These are phyloP conservation scores for Aspergillus amoenus DNA, from an alignment of 2,329 filamentous ascomycete genomes.

Conservation along the genomic window DNA sequence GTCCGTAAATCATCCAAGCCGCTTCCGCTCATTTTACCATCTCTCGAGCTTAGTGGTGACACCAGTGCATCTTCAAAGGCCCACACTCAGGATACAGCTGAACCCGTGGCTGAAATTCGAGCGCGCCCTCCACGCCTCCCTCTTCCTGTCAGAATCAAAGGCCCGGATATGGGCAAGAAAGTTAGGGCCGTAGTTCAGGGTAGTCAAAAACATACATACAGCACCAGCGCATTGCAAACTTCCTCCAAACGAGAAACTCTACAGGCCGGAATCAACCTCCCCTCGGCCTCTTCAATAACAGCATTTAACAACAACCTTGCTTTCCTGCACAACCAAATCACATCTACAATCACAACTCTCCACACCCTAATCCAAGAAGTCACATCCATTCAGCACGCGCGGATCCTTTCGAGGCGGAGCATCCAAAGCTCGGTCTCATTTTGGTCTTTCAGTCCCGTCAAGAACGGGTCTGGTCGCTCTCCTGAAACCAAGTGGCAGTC, in stretches of 20 bases:
- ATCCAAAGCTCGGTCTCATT: slow-evolving; percentile 36
- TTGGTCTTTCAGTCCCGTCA: slow-evolving; percentile 38
- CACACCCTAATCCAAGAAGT: slow-evolving; percentile 26
- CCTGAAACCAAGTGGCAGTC: background rate
- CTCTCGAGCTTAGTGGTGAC: background rate
- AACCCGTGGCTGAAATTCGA: background rate
- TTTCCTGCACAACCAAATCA: slow-evolving; percentile 28
- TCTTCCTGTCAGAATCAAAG: slow-evolving; percentile 19
- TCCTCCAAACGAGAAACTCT: no score
- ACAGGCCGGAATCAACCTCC: no score
- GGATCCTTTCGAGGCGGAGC: slow-evolving; percentile 21
- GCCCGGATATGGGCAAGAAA: no score
- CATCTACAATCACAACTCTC: slow-evolving; percentile 27
- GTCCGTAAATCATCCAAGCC: slow-evolving; percentile 6
- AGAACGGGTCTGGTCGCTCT: background rate
- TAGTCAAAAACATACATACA: slow-evolving; percentile 6
- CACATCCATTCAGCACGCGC: slow-evolving; percentile 24
- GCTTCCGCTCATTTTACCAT: background rate
- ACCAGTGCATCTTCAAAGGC: background rate
- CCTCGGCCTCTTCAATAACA: background rate
- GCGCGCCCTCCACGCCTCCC: slow-evolving; percentile 18
- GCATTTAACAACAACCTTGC: slow-evolving; percentile 23
- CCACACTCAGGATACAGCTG: background rate
- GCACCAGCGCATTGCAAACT: background rate
- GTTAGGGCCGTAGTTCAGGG: no score